Percentiles rank a stretch among this genome's conserved stretches.
These are phyloP conservation scores for Rhodotorula sp. DNA, from an alignment of 1,284 basidiomycete genomes.

Conservation along the genomic window DNA sequence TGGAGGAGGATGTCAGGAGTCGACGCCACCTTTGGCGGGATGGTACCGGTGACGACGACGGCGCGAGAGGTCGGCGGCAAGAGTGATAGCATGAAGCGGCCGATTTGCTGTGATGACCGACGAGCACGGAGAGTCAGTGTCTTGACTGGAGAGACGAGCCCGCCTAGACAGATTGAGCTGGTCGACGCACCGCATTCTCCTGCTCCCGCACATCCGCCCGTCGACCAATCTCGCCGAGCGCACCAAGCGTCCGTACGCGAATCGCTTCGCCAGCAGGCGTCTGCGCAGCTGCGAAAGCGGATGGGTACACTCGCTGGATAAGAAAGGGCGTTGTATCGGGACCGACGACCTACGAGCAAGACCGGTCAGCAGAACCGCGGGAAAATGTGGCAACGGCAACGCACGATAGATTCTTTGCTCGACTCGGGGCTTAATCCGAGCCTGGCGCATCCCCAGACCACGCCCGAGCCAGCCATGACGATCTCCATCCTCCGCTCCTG, in stretches of 20 bases:
- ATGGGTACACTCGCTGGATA: constrained; percentile 25
- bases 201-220: constrained; percentile 55
- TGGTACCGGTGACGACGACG: constrained; percentile 43
- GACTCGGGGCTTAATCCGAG: constrained; percentile 55
- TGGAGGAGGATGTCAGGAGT: constrained; percentile 75
- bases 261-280: constrained; percentile 37
- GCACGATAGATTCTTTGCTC: constrained; percentile 53
- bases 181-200: constrained; percentile 7
- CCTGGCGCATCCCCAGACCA: constrained; percentile 52
- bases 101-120: constrained; percentile 58
- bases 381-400: constrained; percentile 30
- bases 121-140: background rate
- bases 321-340: constrained; percentile 32
- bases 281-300: constrained; percentile 26
- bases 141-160: background rate
- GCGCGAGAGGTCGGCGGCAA: constrained; percentile 49
- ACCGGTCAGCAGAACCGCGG: background rate
- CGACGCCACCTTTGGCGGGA: constrained; percentile 40
- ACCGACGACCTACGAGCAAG: constrained; percentile 18
- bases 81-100: constrained; percentile 63
- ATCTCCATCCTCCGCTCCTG: constrained; percentile 34
- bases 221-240: constrained; percentile 76
- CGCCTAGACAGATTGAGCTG: too few species aligned
- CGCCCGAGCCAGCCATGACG: constrained; percentile 46
- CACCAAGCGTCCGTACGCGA: constrained; percentile 57